Base-by-base conservation (phyloP, 192 early-diverging fungal genomes). In the Coemansia umbellata region DNA sequence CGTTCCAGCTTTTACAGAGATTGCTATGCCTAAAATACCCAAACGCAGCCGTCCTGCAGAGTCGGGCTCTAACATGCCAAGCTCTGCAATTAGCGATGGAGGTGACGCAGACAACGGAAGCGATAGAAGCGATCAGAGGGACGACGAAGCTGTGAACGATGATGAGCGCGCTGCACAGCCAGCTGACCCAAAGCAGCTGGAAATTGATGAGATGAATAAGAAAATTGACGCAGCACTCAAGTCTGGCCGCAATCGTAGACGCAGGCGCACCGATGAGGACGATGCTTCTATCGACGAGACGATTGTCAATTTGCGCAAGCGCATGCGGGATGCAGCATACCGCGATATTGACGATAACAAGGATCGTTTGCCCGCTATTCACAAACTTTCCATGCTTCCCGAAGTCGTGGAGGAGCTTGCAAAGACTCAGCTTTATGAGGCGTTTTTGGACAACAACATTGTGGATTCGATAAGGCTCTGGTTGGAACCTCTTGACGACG, bases 401-500 rank as follows among this genome's bases (percentile, higher is more conserved):
- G 58, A 69, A 14, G 78, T 80, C 8, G 31, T 63, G 8, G 65
- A 68, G 18, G 67, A 74, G 50, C 63, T 80, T 14, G 44, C 61
- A 22, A 70, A 73, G 54, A 65, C 80, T 24, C 79, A 84, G 30
- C 63, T 84, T 19, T 84, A 87, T 53, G 86, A 87, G 40, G 81
- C 81, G 5, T 85, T 90, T 55, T 53, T 96, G 47, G 92, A 96
- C 21, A 89, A 90, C 62, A 81, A 87, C 62, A 86, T 96, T 37
- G 64, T 94, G 47, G 87, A 90, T 32, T 82, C 87, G 18, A 87
- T 96, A 55, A 85, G 86, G 42, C 55, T 87, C 8, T 96, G 94
- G 93, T 75, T 96, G 26, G 94, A 96, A 59, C 94, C 94, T 15
- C 67, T 94, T 15, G 84, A 85, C 19, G 92, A 96, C 57, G 87